A percentile compares a stretch with the other conserved stretches of the same genome.
phyloP scores from a whole-genome alignment of 768 basidiomycete species.

The Naganishia antarctica region DNA sequence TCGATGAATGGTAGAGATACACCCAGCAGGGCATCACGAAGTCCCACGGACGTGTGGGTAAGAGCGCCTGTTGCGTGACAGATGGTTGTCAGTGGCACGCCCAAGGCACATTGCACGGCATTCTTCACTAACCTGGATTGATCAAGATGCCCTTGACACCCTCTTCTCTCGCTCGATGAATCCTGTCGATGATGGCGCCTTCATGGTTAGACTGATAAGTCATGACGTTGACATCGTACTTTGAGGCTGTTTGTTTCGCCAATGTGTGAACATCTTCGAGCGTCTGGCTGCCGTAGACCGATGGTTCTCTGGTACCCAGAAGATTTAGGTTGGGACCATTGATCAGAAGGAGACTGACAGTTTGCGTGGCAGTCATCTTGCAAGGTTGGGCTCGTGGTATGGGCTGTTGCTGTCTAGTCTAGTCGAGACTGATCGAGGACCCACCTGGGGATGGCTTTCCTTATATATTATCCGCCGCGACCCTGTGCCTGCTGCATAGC shows the following conservation, averaged over 20 bases:
- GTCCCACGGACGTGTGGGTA: constrained; percentile 38
- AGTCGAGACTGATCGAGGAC: no score
- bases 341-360: constrained; percentile 32
- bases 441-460: no score
- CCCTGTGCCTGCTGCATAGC: no score
- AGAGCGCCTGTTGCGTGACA: constrained; percentile 29
- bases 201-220: constrained; percentile 39
- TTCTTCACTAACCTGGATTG: constrained; percentile 28
- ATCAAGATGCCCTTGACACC: constrained; percentile 40
- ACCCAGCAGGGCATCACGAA: constrained; percentile 37
- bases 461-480: no score
- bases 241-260: constrained; percentile 28
- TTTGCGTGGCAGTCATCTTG: not conserved
- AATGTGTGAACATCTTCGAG: constrained; percentile 32
- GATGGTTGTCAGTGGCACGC: not conserved
- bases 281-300: constrained; percentile 37
- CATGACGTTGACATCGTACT: constrained; percentile 25
- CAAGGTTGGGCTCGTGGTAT: not conserved
- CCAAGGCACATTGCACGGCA: not conserved
- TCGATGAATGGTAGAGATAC: constrained; percentile 38
- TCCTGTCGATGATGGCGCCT: constrained; percentile 38
- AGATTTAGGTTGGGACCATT: constrained; percentile 41
- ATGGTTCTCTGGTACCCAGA: constrained; percentile 35
- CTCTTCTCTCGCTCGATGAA: constrained; percentile 35
- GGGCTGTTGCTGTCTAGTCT: not conserved